Percentiles rank a stretch among this genome's conserved stretches.
These are phyloP conservation scores for Pestalotiopsis sp. DNA, from an alignment of 2,329 filamentous ascomycete genomes.

Conservation along the genomic window DNA sequence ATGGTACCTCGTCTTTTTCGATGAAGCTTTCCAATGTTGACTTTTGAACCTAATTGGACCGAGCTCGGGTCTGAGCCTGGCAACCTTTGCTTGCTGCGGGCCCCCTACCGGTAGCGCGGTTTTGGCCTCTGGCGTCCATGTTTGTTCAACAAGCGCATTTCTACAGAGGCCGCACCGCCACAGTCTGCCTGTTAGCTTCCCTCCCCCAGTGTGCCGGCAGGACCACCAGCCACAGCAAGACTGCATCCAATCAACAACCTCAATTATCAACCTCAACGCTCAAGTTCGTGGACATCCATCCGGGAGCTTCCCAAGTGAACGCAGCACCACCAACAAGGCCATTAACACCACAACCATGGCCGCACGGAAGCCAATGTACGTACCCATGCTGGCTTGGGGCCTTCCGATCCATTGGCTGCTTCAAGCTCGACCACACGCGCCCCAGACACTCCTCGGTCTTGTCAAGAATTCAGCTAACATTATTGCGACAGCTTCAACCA, in stretches of 20 bases:
- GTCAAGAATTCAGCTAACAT: neutral
- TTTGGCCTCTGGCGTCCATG: neutral
- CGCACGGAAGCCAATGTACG: constrained; percentile 61
- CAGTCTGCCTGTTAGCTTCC: neutral
- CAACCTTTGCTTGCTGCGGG: neutral
- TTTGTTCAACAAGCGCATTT: neutral
- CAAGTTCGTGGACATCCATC: constrained; percentile 16
- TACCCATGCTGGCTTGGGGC: constrained; percentile 14
- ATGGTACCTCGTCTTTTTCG: neutral
- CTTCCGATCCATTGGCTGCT: neutral
- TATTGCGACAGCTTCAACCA: constrained; percentile 79
- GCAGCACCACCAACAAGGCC: constrained; percentile 14
- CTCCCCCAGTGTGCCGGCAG: neutral
- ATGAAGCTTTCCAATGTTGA: constrained; percentile 6
- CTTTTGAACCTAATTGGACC: neutral
- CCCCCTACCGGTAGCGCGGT: neutral
- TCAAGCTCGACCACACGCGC: neutral
- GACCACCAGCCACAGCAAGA: constrained; percentile 20
- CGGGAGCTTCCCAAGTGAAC: constrained; percentile 10
- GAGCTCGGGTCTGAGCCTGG: neutral
- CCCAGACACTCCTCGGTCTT: constrained; percentile 19
- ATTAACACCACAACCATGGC: constrained; percentile 53
- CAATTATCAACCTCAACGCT: constrained; percentile 33
- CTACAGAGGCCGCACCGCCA: neutral
- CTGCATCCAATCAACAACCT: constrained; percentile 35